Evolutionary conservation across 2,329 filamentous ascomycete species (phyloP).

Genomic region (Clarireedia hainanense): DNA sequence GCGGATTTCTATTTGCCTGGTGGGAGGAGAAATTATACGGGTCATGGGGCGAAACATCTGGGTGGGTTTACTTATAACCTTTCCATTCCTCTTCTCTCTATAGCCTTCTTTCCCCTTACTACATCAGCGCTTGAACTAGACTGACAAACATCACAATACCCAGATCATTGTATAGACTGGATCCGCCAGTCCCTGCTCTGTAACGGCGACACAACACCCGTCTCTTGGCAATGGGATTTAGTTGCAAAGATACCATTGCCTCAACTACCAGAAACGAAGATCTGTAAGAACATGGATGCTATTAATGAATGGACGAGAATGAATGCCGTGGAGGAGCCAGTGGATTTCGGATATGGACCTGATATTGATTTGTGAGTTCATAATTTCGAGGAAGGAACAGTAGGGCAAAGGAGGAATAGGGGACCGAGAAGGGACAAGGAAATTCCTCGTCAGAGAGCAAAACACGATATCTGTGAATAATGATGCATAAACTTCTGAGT

Average conservation of each 20-base stretch:
- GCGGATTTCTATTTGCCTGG: not conserved
- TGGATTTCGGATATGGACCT: not conserved
- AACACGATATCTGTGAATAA: no score
- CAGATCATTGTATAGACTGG: slow-evolving; percentile 4
- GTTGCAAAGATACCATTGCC: not conserved
- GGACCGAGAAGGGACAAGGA: no score
- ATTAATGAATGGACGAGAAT: not conserved
- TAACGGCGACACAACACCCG: slow-evolving; percentile 1
- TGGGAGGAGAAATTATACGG: not conserved
- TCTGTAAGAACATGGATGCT: not conserved
- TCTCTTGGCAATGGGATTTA: not conserved
- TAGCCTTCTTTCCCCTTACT: not conserved
- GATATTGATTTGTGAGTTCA: not conserved
- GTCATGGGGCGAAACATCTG: slow-evolving; percentile 2
- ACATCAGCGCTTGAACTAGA: not conserved
- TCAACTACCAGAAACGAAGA: not conserved
- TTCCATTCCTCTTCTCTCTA: not conserved
- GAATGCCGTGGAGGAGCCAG: not conserved
- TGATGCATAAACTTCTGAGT: no score
- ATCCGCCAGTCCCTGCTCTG: slow-evolving; percentile 3
- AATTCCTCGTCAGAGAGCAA: no score
- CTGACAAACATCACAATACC: not conserved
- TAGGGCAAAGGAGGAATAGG: no score
- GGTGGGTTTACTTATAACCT: not conserved
- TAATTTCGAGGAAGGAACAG: no score